Conservation (phyloP, 495 filamentous ascomycete genomes). For the Neurospora tetrasperma region DNA sequence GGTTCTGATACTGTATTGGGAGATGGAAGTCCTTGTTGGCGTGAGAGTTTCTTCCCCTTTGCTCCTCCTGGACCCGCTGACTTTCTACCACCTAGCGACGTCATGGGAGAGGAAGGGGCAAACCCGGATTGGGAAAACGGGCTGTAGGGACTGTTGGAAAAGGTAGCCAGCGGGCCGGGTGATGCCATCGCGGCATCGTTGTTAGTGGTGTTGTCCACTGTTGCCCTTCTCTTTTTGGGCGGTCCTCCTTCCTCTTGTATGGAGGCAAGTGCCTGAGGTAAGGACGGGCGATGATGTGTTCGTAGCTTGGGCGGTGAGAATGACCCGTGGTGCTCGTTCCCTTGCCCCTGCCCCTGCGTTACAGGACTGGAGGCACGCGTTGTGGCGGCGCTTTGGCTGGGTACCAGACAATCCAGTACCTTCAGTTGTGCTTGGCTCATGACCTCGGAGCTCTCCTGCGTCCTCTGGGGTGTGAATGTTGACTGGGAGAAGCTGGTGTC, state of each 20-base stretch:
- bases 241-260: slow-evolving; percentile 1
- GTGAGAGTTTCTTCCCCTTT: neutral
- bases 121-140: neutral
- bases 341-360: neutral
- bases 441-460: slow-evolving; percentile 29
- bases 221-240: neutral
- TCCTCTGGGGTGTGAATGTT: neutral
- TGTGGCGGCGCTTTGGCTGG: slow-evolving; percentile 41
- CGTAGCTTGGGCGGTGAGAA: neutral
- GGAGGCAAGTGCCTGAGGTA: neutral
- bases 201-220: neutral
- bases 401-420: slow-evolving; percentile 44
- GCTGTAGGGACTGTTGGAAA: neutral
- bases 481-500: slow-evolving; percentile 38
- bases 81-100: neutral
- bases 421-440: slow-evolving; percentile 43
- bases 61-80: neutral
- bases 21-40: neutral
- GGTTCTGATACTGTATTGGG: neutral
- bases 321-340: slow-evolving; percentile 22
- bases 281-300: neutral
- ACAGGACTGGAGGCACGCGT: slow-evolving; percentile 51
- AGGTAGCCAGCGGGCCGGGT: neutral
- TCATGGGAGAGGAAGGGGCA: neutral
- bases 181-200: neutral